Conservation (phyloP, 2,329 filamentous ascomycete genomes). For the Aspergillus oerlinghausenensis region DNA sequence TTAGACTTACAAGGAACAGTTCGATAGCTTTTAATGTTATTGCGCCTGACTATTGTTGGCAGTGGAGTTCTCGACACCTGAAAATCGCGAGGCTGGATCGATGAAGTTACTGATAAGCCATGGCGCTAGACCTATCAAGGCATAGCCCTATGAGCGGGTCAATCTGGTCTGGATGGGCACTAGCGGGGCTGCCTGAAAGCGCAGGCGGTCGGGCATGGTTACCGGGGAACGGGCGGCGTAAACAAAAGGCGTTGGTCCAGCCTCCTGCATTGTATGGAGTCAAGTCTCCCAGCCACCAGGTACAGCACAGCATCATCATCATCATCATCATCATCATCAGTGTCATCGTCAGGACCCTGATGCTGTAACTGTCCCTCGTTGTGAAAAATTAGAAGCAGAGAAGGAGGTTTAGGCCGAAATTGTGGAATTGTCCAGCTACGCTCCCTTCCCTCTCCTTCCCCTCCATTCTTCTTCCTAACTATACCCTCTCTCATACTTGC, state of each 20-base stretch:
- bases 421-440: conserved; percentile 32
- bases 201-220: conserved; percentile 32
- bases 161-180: conserved; percentile 6
- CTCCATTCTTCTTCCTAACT: conserved; percentile 22
- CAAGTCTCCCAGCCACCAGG: neutral
- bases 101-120: conserved; percentile 12
- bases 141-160: conserved; percentile 3
- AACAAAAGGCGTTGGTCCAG: conserved; percentile 42
- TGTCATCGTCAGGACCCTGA: neutral
- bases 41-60: conserved; percentile 1
- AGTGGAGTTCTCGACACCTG: neutral
- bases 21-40: neutral
- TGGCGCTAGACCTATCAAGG: conserved; percentile 10
- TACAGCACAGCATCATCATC: neutral
- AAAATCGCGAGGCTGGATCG: conserved; percentile 16
- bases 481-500: conserved; percentile 14
- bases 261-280: conserved; percentile 26
- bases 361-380: conserved; percentile 4
- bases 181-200: conserved; percentile 4
- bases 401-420: conserved; percentile 8
- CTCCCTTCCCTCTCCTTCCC: conserved; percentile 22
- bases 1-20: neutral
- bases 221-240: conserved; percentile 33
- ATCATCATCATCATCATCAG: neutral
- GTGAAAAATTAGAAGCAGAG: conserved; percentile 1